Percentiles rank a stretch among this genome's conserved stretches.
Conservation (phyloP, 495 filamentous ascomycete genomes). For the Talaromyces stipitatus region DNA sequence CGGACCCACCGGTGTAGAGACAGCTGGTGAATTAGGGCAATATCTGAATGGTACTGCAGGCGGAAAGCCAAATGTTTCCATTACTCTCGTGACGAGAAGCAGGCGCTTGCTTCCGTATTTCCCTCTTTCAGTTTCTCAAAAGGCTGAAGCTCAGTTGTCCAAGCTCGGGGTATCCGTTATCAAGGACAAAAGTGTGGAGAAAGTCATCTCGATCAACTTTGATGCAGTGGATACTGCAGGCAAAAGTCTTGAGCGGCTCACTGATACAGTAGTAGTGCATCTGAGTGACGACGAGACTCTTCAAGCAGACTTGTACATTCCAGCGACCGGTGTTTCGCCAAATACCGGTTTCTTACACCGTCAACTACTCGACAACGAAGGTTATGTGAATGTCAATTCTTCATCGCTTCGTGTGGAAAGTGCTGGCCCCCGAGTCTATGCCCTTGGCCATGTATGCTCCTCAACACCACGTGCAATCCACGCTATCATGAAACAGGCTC, state of each 20-base stretch:
- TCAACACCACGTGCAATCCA: slow-evolving; percentile 26
- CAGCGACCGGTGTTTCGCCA: slow-evolving; percentile 35
- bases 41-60: slow-evolving; percentile 35
- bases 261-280: slow-evolving; percentile 17
- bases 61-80: slow-evolving; percentile 29
- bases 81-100: slow-evolving; percentile 34
- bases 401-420: slow-evolving; percentile 39
- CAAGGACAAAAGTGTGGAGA: slow-evolving; percentile 23
- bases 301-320: slow-evolving; percentile 41
- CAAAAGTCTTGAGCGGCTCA: neutral
- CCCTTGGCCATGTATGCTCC: slow-evolving; percentile 32
- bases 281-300: slow-evolving; percentile 29
- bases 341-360: slow-evolving; percentile 35
- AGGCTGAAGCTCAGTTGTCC: slow-evolving; percentile 34
- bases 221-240: slow-evolving; percentile 13
- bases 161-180: slow-evolving; percentile 36
- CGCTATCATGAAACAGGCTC: slow-evolving; percentile 30
- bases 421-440: slow-evolving; percentile 41
- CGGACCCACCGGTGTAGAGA: slow-evolving; percentile 34
- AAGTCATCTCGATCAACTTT: slow-evolving; percentile 13
- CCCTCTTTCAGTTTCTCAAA: slow-evolving; percentile 22
- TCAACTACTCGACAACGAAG: slow-evolving; percentile 22
- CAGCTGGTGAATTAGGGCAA: slow-evolving; percentile 45
- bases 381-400: slow-evolving; percentile 33
- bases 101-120: slow-evolving; percentile 39